phyloP scores from a whole-genome alignment of 116 monocot species.

The Iris pallida region DNA sequence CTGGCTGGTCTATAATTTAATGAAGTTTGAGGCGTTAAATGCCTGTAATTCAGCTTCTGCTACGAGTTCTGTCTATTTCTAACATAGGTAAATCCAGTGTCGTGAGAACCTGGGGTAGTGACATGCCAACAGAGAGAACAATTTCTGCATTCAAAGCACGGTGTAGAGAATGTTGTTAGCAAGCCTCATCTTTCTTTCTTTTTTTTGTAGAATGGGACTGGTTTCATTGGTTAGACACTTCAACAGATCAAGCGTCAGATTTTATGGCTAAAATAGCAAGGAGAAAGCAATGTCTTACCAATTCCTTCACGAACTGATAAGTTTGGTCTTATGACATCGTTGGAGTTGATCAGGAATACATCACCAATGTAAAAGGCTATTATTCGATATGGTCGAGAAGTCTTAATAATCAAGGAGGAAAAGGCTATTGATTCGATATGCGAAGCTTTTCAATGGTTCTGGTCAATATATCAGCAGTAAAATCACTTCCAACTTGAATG shows the following conservation, averaged over 20 bases:
- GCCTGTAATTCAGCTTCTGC: conserved; percentile 21
- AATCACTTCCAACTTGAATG: no score
- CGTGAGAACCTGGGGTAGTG: conserved; percentile 83
- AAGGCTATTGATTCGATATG: no score
- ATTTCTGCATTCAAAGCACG: conserved; percentile 53
- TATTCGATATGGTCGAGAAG: no score
- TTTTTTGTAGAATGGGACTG: no score
- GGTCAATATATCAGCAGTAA: no score
- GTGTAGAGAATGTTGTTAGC: neutral
- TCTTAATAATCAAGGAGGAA: no score
- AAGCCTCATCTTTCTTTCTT: no score
- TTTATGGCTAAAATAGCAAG: no score
- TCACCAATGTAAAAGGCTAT: conserved; percentile 98
- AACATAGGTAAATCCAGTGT: conserved; percentile 46
- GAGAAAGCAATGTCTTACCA: conserved; percentile 32
- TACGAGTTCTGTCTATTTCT: conserved; percentile 24
- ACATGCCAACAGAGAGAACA: conserved; percentile 92
- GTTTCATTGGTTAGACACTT: no score
- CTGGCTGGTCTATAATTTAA: no score
- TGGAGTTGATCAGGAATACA: conserved; percentile 76
- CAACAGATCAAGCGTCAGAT: neutral
- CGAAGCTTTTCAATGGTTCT: no score
- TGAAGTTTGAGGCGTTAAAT: neutral
- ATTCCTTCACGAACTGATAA: conserved; percentile 96
- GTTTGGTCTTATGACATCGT: conserved; percentile 86